phyloP scores from a whole-genome alignment of 192 early-diverging fungal genomes.

The Allomyces macrogynus region DNA sequence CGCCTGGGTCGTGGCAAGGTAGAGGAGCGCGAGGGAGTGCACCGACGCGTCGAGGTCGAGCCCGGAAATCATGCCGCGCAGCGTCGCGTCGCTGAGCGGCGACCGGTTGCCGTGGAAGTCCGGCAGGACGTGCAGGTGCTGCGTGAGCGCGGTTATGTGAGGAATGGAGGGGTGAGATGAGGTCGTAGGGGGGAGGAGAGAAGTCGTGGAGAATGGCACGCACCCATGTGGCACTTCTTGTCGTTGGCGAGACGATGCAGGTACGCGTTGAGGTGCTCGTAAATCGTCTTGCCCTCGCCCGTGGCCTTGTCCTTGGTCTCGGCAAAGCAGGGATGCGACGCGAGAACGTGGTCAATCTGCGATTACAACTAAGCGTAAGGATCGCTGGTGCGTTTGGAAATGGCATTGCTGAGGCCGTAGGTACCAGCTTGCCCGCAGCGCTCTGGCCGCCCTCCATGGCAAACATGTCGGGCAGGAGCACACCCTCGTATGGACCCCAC shows the following conservation, averaged over 20 bases:
- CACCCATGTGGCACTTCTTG: not conserved
- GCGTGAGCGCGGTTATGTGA: conserved; percentile 11
- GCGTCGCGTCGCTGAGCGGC: conserved; percentile 38
- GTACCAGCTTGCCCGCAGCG: conserved; percentile 33
- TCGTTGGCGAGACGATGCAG: not conserved
- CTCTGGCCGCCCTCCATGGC: conserved; percentile 54
- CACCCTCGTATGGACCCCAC: conserved; percentile 39
- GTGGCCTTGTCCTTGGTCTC: conserved; percentile 11
- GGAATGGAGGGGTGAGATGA: conserved; percentile 4
- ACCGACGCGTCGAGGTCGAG: conserved; percentile 22
- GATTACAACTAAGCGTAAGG: no score
- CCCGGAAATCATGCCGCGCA: conserved; percentile 37
- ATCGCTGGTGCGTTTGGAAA: no score
- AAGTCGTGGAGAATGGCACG: no score
- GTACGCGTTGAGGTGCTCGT: not conserved
- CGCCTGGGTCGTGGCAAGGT: conserved; percentile 34
- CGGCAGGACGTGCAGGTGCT: conserved; percentile 41
- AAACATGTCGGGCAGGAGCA: conserved; percentile 31
- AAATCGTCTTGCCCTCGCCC: conserved; percentile 10
- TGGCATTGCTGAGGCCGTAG: no score
- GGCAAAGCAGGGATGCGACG: conserved; percentile 28
- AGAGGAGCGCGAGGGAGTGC: conserved; percentile 25
- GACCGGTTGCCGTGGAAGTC: conserved; percentile 60
- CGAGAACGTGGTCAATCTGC: conserved; percentile 32
- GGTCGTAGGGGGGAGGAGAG: no score